A percentile compares a stretch with the other conserved stretches of the same genome.
Conservation (phyloP, 257 asterid genomes). For the Solanum habrochaites region DNA sequence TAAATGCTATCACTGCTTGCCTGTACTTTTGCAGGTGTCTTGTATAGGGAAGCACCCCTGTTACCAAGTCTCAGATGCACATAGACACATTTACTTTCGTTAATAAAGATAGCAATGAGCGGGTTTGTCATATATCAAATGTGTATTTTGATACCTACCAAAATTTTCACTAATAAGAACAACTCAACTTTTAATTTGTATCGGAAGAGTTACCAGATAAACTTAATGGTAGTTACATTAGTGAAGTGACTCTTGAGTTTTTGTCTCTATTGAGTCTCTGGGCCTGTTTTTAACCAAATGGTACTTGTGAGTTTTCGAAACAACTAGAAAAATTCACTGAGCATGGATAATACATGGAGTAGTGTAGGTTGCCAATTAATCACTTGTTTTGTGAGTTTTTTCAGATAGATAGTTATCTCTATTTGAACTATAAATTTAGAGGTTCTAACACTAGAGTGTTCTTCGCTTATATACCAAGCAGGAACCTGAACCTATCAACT, state of each 20-base stretch:
- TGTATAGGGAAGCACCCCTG: neutral
- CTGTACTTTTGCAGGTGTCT: neutral
- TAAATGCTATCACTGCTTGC: neutral
- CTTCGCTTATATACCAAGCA: conserved; percentile 11
- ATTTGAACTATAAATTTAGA: neutral
- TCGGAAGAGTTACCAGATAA: neutral
- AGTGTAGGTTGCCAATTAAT: neutral
- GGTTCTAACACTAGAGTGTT: neutral
- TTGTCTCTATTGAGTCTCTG: neutral
- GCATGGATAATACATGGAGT: neutral
- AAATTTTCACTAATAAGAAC: neutral
- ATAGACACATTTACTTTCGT: neutral
- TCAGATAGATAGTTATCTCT: neutral
- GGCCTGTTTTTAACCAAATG: neutral
- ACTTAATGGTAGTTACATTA: neutral
- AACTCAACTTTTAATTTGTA: neutral
- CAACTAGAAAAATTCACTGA: neutral
- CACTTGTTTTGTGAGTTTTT: neutral
- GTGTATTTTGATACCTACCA: neutral
- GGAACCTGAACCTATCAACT: conserved; percentile 91
- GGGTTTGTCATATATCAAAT: neutral
- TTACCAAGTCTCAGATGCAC: neutral
- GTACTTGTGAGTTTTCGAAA: neutral
- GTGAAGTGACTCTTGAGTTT: neutral
- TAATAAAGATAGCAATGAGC: neutral